These are phyloP conservation scores for Populus davidiana DNA, from an alignment of 345 rosid species.

Conservation along the genomic window DNA sequence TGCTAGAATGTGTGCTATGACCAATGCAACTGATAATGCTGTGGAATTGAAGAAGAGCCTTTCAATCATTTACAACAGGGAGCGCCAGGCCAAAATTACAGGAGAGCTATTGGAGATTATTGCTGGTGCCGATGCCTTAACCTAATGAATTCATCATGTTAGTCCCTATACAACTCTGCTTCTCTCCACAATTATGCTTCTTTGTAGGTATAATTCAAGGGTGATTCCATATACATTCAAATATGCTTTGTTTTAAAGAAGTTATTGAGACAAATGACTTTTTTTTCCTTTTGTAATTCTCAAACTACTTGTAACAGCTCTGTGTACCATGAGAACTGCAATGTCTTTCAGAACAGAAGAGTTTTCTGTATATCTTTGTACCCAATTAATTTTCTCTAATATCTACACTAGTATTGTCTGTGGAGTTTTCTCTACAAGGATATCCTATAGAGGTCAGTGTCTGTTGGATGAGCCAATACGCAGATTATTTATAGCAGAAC, in stretches of 20 bases:
- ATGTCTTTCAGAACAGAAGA: conserved; percentile 14
- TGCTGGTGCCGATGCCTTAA: conserved; percentile 82
- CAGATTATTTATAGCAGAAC: no score
- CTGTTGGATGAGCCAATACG: no score
- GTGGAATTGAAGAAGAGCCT: conserved; percentile 63
- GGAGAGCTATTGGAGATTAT: conserved; percentile 95
- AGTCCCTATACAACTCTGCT: background rate
- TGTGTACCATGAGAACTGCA: conserved; percentile 28
- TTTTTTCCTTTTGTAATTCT: conserved; percentile 15
- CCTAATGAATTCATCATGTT: conserved; percentile 17
- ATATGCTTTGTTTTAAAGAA: conserved; percentile 23
- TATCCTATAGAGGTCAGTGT: no score
- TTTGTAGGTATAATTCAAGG: conserved; percentile 25
- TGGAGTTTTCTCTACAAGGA: no score
- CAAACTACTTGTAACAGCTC: conserved; percentile 16
- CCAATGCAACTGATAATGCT: conserved; percentile 83
- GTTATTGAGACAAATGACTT: conserved; percentile 15
- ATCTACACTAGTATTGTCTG: no score
- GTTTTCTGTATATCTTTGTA: background rate
- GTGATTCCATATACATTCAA: conserved; percentile 19
- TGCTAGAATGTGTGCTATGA: conserved; percentile 94
- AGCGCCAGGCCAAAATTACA: conserved; percentile 93
- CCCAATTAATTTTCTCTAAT: no score
- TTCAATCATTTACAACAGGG: conserved; percentile 62
- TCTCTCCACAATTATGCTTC: conserved; percentile 14